Conservation (phyloP, 2,329 filamentous ascomycete genomes). For the Helotiales sp. region DNA sequence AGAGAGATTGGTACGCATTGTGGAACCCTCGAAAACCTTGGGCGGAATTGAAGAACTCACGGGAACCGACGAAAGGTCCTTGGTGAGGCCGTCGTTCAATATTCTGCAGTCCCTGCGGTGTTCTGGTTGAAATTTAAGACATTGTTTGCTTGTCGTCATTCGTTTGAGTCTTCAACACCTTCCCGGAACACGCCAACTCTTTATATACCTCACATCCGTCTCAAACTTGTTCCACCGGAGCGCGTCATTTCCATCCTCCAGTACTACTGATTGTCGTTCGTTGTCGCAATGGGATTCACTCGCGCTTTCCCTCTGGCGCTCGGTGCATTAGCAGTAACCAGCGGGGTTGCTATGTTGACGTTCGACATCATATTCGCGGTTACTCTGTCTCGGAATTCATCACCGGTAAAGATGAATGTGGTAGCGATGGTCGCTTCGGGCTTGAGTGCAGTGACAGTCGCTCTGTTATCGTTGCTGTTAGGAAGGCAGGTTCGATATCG, state of each 20-base stretch:
- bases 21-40: conserved; percentile 26
- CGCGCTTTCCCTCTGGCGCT: conserved; percentile 35
- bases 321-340: conserved; percentile 39
- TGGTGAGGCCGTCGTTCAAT: conserved; percentile 27
- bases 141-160: conserved; percentile 37
- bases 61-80: conserved; percentile 24
- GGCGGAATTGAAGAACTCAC: conserved; percentile 23
- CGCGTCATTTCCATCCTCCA: conserved; percentile 9
- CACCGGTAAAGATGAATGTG: conserved; percentile 21
- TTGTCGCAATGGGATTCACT: conserved; percentile 32
- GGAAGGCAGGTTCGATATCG: conserved; percentile 39
- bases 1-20: conserved; percentile 26
- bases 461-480: conserved; percentile 35
- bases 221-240: conserved; percentile 28
- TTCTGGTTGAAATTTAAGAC: conserved; percentile 24
- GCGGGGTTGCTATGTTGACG: conserved; percentile 37
- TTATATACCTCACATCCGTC: conserved; percentile 21
- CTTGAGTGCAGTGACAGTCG: conserved; percentile 32
- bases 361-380: conserved; percentile 41
- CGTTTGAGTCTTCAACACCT: conserved; percentile 31
- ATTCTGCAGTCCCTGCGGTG: conserved; percentile 16
- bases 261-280: neutral
- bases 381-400: conserved; percentile 28
- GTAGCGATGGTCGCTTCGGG: conserved; percentile 39
- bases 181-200: conserved; percentile 17